Base-by-base conservation (phyloP, 305 asterid species). In the Ajuga reptans region DNA sequence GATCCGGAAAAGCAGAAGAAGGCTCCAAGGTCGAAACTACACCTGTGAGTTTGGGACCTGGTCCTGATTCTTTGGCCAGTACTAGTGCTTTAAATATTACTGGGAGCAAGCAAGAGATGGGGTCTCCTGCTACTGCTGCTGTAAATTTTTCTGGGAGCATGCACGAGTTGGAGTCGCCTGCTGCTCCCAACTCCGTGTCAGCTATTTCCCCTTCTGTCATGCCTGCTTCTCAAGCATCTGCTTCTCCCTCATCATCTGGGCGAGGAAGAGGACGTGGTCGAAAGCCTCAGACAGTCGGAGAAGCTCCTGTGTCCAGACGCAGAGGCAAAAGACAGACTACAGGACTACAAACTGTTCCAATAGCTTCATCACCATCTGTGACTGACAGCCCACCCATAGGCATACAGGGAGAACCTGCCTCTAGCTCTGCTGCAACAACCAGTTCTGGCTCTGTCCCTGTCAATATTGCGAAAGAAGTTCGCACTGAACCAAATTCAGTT, bases 231-330 rank as follows among this genome's bases (percentile, higher is more conserved):
- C 89, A 75, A 73, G 52, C 84, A 62, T 65, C 78, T 69, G 76
- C 78, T 76, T 77, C 90, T 64, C 83, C 87, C 58, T 65, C 88
- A 33, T 47, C 86, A 58, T 68, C 85, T 57, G 95, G 83, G 69
- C 86, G 84, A 73, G 96, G 96, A 46, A 77, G 96, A 78, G 97
- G 96, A 33, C 87, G 95, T 68, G 96, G 96, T 49, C 87, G 89
- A 51, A 89, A 85, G 69, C 59, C 83, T 72, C 85, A 80, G 69
- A 72, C 77, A 71, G 88, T 65, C 1, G 84, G 86, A 75, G 99
- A 89, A 79, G 80, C 83, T 56, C 86, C 91, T 73, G 83, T 78
- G 66, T 83, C 95, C 64, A 79, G 89, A 74, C 89, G 89, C 68
- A 80, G 96, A 56, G 96, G 96, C 39, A 91, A 84, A 81, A 89